Base-by-base conservation (phyloP, 768 basidiomycete genomes). In the Pleurotus salmoneostramineus region DNA sequence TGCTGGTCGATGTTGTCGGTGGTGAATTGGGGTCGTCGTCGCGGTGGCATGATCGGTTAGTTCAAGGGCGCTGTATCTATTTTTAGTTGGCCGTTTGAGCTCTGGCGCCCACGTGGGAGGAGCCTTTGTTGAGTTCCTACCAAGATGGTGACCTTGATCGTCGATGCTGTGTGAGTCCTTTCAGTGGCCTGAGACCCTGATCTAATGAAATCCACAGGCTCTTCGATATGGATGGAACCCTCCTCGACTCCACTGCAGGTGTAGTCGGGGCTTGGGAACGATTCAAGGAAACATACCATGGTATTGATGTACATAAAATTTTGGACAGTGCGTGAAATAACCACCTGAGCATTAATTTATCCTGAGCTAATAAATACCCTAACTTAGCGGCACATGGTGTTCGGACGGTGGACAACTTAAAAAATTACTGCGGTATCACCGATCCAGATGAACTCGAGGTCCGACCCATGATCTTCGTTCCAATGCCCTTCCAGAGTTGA, bases 1-100 rank as follows among this genome's bases (percentile, higher is more conserved):
- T 95, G 93, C 68, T 90, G 86, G 77, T 94, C 91, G 67, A 95
- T 89, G 65, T 78, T 84, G 63, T 93, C 89, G 70, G 89, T 89
- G 3, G 88, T 90, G 70, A 90, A 93, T 57, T 81, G 83, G 54
- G 83, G 79, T 64, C 85, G 78, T 72, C 88, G 82, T 66, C 89
- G 87, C 64, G 89, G 88, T 70, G 88, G 85, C 90, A 92, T 93
- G 60, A 66, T 36, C 21, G 21, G 21, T 27, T 3, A 3, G 21
- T 27, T 27, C n/a, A 27, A 27, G 32, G 42, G 33, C 34, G 36
- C 50, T 45, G 40, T 12, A 5, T 48, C 61, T 79, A 56, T 56
- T 56, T 56, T 56, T 56, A 48, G 56, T 8, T 17, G 5, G n/a
- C 5, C 14, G 32, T 15, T 56, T 45, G 15, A n/a, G 15, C 17